phyloP scores from a whole-genome alignment of 495 filamentous ascomycete species.

The Parachaetomium inaequale region DNA sequence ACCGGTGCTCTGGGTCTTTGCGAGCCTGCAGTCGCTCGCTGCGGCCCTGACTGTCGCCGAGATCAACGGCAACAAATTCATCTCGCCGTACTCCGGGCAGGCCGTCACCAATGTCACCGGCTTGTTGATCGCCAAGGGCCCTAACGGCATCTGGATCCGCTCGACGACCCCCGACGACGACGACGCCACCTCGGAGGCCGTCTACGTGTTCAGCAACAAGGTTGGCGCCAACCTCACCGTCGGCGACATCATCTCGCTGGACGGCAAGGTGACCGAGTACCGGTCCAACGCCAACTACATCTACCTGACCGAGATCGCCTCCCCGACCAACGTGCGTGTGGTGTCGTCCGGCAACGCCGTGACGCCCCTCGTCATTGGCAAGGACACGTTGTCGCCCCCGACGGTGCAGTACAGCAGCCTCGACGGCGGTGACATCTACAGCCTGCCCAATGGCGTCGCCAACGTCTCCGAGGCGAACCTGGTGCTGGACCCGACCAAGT shows the following conservation, averaged over 20 bases:
- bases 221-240: constrained; percentile 41
- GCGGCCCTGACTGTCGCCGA: constrained; percentile 53
- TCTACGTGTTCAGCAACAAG: constrained; percentile 53
- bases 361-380: constrained; percentile 52
- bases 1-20: constrained; percentile 15
- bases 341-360: constrained; percentile 43
- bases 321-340: constrained; percentile 44
- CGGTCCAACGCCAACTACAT: constrained; percentile 48
- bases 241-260: constrained; percentile 56
- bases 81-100: constrained; percentile 52
- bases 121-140: constrained; percentile 56
- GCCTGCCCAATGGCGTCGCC: constrained; percentile 50
- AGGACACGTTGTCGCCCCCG: constrained; percentile 47
- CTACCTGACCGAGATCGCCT: constrained; percentile 54
- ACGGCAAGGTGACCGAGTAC: constrained; percentile 55
- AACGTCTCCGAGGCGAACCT: constrained; percentile 54
- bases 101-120: constrained; percentile 53
- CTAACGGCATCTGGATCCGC: constrained; percentile 56
- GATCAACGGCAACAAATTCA: constrained; percentile 59
- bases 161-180: constrained; percentile 48
- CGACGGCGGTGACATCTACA: constrained; percentile 53
- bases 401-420: constrained; percentile 49
- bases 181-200: constrained; percentile 43
- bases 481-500: constrained; percentile 47
- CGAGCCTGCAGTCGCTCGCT: constrained; percentile 27